Evolutionary conservation across 805 yeast genomes (phyloP).

Genomic region (Saccharomycopsis sp.): DNA sequence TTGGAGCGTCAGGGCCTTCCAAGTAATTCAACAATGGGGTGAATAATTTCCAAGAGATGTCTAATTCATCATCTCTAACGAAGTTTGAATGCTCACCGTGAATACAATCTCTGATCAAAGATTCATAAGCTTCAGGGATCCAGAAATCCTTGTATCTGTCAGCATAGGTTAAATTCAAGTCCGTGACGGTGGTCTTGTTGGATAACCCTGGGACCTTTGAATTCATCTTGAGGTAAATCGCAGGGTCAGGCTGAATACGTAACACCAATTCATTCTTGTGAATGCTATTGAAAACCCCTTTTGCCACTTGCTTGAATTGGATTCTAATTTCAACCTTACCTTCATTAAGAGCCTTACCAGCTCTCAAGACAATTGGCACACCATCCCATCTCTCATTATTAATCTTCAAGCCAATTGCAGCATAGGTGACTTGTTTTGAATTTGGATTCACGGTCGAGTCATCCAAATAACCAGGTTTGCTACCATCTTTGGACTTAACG

Average conservation of each 20-base stretch:
- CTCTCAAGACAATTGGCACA: conserved; percentile 91
- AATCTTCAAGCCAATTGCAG: conserved; percentile 74
- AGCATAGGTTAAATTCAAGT: conserved; percentile 81
- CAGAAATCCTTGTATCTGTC: conserved; percentile 78
- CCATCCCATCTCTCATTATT: conserved; percentile 97
- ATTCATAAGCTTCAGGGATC: conserved; percentile 98
- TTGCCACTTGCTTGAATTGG: conserved; percentile 81
- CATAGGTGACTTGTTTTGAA: conserved; percentile 88
- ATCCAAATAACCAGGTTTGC: conserved; percentile 85
- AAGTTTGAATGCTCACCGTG: conserved; percentile 94
- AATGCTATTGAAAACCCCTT: conserved; percentile 73
- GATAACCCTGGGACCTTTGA: conserved; percentile 90
- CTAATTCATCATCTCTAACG: conserved; percentile 96
- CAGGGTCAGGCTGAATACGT: conserved; percentile 91
- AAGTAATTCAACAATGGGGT: conserved; percentile 82
- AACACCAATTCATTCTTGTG: conserved; percentile 91
- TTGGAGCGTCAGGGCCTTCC: conserved; percentile 64
- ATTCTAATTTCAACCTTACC: conserved; percentile 92
- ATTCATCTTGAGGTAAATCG: conserved; percentile 88
- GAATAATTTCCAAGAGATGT: conserved; percentile 85
- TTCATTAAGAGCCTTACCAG: conserved; percentile 95
- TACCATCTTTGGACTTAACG: conserved; percentile 73
- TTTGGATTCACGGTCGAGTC: conserved; percentile 80
- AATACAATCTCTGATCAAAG: conserved; percentile 83
- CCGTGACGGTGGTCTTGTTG: conserved; percentile 75